Conservation (phyloP, 2,329 filamentous ascomycete species). For the Lizonia empirigonia region DNA sequence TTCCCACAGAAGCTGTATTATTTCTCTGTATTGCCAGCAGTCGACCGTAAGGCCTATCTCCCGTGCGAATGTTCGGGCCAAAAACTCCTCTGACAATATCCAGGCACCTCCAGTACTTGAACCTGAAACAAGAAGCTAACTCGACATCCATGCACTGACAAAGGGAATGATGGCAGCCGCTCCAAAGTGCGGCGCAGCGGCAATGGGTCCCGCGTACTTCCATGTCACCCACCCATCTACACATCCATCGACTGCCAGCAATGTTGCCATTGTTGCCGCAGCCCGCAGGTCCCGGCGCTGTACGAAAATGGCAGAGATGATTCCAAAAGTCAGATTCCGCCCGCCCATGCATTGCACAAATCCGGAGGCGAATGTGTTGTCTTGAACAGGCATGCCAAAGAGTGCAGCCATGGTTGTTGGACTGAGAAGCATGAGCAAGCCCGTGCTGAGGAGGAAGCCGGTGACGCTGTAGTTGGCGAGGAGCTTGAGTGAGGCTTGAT, state of each 20-base stretch:
- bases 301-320: constrained; percentile 18
- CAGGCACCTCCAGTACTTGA: too few species aligned
- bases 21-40: too few species aligned
- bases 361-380: constrained; percentile 20
- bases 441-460: constrained; percentile 20
- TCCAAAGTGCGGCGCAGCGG: constrained; percentile 19
- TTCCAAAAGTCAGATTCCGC: constrained; percentile 22
- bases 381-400: constrained; percentile 21
- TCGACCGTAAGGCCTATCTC: too few species aligned
- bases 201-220: constrained; percentile 14
- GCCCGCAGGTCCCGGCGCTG: constrained; percentile 9
- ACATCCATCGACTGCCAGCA: constrained; percentile 20
- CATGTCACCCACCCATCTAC: constrained; percentile 21
- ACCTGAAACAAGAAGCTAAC: too few species aligned
- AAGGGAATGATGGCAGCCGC: constrained; percentile 21
- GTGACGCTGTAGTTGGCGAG: constrained; percentile 20
- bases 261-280: constrained; percentile 18
- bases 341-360: constrained; percentile 28
- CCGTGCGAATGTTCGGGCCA: too few species aligned
- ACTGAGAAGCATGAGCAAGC: constrained; percentile 12
- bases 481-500: constrained; percentile 14
- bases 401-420: constrained; percentile 20
- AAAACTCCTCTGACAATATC: too few species aligned
- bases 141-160: constrained; percentile 21
- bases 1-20: too few species aligned